These are phyloP conservation scores for Aspergillus funiculosus DNA, from an alignment of 495 filamentous ascomycete genomes.

Conservation along the genomic window DNA sequence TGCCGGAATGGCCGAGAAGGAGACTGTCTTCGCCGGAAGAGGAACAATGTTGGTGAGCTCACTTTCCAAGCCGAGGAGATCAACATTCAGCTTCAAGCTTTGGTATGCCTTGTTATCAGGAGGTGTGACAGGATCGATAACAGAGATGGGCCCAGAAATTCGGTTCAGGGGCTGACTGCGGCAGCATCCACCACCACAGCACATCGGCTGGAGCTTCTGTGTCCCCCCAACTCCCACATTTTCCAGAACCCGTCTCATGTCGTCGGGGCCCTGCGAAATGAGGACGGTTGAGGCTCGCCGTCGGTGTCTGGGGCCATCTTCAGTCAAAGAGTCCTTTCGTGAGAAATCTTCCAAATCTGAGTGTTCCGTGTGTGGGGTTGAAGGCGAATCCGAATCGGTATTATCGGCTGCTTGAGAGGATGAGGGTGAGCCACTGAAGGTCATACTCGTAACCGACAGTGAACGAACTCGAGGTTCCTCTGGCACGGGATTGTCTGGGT, in stretches of 20 bases:
- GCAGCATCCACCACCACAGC: constrained; percentile 94
- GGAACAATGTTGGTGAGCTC: constrained; percentile 62
- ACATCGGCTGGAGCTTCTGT: constrained; percentile 56
- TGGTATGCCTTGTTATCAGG: constrained; percentile 82
- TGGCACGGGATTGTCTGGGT: constrained; percentile 54
- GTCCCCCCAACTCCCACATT: constrained; percentile 40
- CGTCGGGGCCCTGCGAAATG: constrained; percentile 67
- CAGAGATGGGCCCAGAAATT: constrained; percentile 43
- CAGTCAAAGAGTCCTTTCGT: constrained; percentile 20
- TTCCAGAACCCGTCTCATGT: constrained; percentile 60
- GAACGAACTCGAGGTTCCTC: constrained; percentile 46
- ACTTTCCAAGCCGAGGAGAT: constrained; percentile 60
- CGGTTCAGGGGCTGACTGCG: constrained; percentile 54
- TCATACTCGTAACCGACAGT: constrained; percentile 35
- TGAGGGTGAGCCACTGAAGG: constrained; percentile 36
- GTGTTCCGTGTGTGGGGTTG: constrained; percentile 50
- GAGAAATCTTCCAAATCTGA: constrained; percentile 41
- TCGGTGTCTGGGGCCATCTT: constrained; percentile 34
- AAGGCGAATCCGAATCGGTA: constrained; percentile 42
- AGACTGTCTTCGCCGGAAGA: constrained; percentile 68
- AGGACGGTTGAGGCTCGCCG: constrained; percentile 76
- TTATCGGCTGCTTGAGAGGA: constrained; percentile 35
- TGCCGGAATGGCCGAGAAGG: constrained; percentile 49
- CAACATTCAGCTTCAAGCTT: constrained; percentile 68
- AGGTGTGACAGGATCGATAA: constrained; percentile 50